A percentile compares a stretch with the other conserved stretches of the same genome.
Evolutionary conservation across 331 rosid genomes (phyloP).

Genomic region (Erythrophleum ivorense): DNA sequence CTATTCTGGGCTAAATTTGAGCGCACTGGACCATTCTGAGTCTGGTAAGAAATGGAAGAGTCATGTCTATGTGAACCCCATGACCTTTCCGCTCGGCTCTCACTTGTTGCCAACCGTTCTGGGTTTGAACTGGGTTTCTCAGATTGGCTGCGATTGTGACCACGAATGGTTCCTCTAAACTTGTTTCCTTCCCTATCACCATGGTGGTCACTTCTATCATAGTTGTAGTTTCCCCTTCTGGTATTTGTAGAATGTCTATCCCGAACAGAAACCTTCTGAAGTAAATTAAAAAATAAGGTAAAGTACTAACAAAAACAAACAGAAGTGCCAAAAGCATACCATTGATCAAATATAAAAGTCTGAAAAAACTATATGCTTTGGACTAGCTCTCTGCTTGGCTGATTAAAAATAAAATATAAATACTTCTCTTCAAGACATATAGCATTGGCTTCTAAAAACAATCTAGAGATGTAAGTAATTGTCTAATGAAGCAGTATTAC

Average conservation of each 20-base stretch:
- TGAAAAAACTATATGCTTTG: not conserved
- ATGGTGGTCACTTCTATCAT: conserved; percentile 83
- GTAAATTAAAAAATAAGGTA: conserved; percentile 16
- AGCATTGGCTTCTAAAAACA: not conserved
- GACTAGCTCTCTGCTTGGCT: not conserved
- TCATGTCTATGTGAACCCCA: conserved; percentile 89
- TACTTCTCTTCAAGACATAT: not conserved
- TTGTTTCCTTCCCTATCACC: conserved; percentile 89
- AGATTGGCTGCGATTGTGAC: conserved; percentile 70
- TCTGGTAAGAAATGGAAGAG: conserved; percentile 56
- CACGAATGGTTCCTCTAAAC: conserved; percentile 73
- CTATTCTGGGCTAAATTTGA: conserved; percentile 60
- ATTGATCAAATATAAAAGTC: not conserved
- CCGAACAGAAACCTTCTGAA: conserved; percentile 79
- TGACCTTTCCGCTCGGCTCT: conserved; percentile 75
- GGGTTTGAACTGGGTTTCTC: conserved; percentile 71
- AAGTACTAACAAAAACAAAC: conserved; percentile 15
- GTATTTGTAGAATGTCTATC: conserved; percentile 78
- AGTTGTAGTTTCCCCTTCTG: conserved; percentile 77
- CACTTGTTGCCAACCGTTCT: conserved; percentile 69
- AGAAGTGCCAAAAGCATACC: conserved; percentile 7
- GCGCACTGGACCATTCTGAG: conserved; percentile 84
- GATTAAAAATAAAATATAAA: not conserved
- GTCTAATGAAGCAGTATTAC: not conserved
- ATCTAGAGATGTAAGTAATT: not conserved